Conservation (phyloP, 129 eudicot genomes). For the Gnaphalium uliginosum region DNA sequence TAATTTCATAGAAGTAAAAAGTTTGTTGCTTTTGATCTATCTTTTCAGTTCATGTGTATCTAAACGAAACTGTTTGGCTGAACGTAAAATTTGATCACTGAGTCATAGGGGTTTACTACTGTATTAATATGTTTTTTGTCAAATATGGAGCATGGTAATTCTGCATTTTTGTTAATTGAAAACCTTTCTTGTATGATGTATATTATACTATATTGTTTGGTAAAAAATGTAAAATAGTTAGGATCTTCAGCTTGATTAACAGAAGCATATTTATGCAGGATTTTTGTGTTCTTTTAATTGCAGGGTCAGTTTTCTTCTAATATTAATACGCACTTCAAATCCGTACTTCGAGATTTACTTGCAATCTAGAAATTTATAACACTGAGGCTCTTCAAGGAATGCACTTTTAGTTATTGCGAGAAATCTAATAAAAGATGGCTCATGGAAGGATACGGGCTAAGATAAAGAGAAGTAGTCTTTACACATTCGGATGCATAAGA, state of each 20-base stretch:
- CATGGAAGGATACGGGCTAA: constrained; percentile 80
- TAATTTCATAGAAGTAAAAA: neutral
- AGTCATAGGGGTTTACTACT: constrained; percentile 4
- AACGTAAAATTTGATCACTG: neutral
- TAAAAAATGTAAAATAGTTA: neutral
- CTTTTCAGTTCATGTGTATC: neutral
- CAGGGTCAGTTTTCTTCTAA: constrained; percentile 26
- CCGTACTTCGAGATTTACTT: neutral
- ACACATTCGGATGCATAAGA: constrained; percentile 77
- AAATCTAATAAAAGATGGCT: constrained; percentile 44
- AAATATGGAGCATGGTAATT: neutral
- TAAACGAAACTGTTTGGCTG: neutral
- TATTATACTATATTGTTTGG: neutral
- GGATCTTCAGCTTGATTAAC: constrained; percentile 12
- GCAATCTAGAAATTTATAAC: constrained; percentile 14
- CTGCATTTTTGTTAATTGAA: neutral
- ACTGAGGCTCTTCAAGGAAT: constrained; percentile 22
- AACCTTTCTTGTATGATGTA: constrained; percentile 4
- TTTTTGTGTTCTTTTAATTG: constrained; percentile 10
- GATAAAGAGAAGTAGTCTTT: constrained; percentile 73
- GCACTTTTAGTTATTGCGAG: constrained; percentile 20
- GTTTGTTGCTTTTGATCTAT: neutral
- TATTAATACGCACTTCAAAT: neutral
- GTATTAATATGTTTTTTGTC: neutral
- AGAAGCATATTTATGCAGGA: constrained; percentile 25